Conservation (phyloP, 768 basidiomycete genomes). For the Phallus indusiatus region DNA sequence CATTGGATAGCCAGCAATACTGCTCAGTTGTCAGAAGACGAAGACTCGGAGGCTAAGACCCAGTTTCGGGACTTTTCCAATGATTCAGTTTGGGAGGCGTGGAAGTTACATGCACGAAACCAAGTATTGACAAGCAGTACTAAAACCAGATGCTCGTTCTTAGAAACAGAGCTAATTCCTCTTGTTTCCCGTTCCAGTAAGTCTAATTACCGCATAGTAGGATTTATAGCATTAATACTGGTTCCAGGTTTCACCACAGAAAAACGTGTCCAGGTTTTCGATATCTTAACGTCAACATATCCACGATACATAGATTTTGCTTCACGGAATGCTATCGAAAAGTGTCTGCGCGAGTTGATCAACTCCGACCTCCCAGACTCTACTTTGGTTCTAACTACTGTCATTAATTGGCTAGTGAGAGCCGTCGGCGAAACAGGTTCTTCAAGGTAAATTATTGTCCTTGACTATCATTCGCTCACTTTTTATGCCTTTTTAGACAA, state of each 20-base stretch:
- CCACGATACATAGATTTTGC: conserved; percentile 65
- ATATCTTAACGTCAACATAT: conserved; percentile 64
- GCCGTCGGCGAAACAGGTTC: conserved; percentile 51
- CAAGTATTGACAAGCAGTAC: conserved; percentile 44
- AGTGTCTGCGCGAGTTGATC: not conserved
- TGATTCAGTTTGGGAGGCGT: conserved; percentile 44
- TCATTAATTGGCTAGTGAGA: conserved; percentile 65
- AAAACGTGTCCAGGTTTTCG: conserved; percentile 62
- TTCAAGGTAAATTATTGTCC: conserved; percentile 40
- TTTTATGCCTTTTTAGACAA: conserved; percentile 21
- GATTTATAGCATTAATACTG: conserved; percentile 1
- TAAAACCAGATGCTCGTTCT: conserved; percentile 44
- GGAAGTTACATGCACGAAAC: conserved; percentile 44
- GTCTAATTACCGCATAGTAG: conserved; percentile 15
- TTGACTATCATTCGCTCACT: not conserved
- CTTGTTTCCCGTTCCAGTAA: conserved; percentile 50
- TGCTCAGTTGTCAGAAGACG: conserved; percentile 21
- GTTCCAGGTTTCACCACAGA: conserved; percentile 46
- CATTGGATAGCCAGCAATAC: conserved; percentile 52
- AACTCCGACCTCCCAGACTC: not conserved
- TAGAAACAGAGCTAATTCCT: conserved; percentile 51
- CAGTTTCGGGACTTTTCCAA: conserved; percentile 48
- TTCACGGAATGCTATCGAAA: conserved; percentile 66
- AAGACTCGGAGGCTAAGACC: conserved; percentile 16
- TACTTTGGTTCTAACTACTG: conserved; percentile 30